Evolutionary conservation across 2,329 filamentous ascomycete species (phyloP), one percentile per base, ranked within the genome.

Genomic region (Pezicula rhizophila): DNA sequence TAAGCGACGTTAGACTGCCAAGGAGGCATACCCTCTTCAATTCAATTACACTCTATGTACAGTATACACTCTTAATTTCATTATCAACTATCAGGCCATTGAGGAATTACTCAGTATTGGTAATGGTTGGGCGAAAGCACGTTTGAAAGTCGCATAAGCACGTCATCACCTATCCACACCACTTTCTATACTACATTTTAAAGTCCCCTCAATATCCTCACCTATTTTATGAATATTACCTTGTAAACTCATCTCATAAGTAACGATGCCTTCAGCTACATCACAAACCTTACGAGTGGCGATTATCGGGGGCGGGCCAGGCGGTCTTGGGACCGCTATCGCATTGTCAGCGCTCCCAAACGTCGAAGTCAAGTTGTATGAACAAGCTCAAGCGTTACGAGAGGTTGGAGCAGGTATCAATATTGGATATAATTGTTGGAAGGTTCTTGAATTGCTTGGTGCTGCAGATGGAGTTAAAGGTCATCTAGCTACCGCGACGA

Each of bases 321-420:
- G 52, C 3, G 59, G 59, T 8, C 57, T 76, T 1, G 70, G 64
- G 7, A 66, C 70, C 2, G 73, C 71, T 3, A 74, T 76, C 43
- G 70, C 70, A 2, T 58, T 76, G 1, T 69, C 67, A 1, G 56
- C 64, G 35, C 55, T 73, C 2, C 65, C 69, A 0, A 67, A 71
- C 34, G 59, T 76, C 8, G 57, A 70, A 15, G 65, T 72, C 3
- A 66, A 59, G 0, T 53, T 76, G 1, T 76, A 73, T 45, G 73
- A 76, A 50, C 67, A 74, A 48, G 70, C 70, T 1, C 62, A 53
- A 6, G 60, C 69, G 15, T 57, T 76, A n/a, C 60, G 70, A 28
- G 73, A 76, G 53, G 68, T 73, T 5, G 73, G 73, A 1, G 72
- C 72, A 0, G 74, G 73, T 0, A 74, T 76, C 47, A 68, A 65